Percentiles rank a stretch among this genome's conserved stretches.
Evolutionary conservation across 441 rosid genomes (phyloP).

Genomic region (Syzygium syzygioides): DNA sequence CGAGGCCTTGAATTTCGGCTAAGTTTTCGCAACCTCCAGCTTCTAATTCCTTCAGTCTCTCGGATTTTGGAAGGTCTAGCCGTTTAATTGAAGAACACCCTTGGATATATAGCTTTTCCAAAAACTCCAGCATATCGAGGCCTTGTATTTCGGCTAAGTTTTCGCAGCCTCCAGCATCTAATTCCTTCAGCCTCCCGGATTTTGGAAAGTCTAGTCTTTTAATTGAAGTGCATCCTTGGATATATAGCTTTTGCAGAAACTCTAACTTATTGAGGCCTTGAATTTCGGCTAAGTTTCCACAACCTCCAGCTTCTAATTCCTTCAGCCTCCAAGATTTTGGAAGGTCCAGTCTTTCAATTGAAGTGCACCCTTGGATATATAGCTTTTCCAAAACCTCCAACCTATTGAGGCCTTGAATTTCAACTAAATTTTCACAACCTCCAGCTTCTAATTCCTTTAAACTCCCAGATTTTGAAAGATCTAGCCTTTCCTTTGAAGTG

Average conservation of each 20-base stretch:
- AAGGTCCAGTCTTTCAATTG: rapidly evolving
- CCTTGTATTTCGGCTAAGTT: neutral
- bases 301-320: rapidly evolving
- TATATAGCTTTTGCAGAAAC: neutral
- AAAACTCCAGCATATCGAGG: rapidly evolving
- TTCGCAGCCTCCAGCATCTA: rapidly evolving
- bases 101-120: rapidly evolving
- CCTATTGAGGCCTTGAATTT: neutral
- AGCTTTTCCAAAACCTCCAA: neutral
- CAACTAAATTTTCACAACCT: rapidly evolving
- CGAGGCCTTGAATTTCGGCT: neutral
- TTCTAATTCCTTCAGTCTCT: neutral
- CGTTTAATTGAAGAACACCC: neutral
- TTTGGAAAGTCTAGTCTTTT: neutral
- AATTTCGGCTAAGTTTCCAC: neutral
- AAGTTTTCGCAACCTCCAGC: rapidly evolving
- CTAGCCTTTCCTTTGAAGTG: neutral
- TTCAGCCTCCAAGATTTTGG: neutral
- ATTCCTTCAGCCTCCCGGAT: rapidly evolving
- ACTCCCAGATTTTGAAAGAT: neutral
- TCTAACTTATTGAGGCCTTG: neutral
- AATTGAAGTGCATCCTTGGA: neutral
- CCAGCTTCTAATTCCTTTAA: neutral
- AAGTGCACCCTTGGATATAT: rapidly evolving
- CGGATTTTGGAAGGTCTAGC: rapidly evolving